phyloP scores from a whole-genome alignment of 768 basidiomycete species.

The Pleurotus tuber-regium region DNA sequence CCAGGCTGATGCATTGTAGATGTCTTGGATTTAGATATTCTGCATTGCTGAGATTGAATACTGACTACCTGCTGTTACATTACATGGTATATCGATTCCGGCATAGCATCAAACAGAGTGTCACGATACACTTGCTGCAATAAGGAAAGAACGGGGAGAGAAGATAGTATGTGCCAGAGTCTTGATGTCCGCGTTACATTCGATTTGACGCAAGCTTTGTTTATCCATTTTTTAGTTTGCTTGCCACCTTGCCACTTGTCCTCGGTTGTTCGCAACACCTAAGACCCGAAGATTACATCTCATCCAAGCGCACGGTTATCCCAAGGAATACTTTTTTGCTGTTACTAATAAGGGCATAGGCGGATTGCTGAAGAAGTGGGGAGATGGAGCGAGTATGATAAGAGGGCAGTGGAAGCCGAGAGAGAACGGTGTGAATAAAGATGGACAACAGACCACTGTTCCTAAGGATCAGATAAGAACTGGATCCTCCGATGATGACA shows the following conservation, averaged over 20 bases:
- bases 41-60: conserved; percentile 10
- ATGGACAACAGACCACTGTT: conserved; percentile 24
- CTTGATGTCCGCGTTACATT: no score
- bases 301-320: conserved; percentile 78
- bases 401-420: conserved; percentile 66
- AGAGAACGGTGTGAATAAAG: conserved; percentile 21
- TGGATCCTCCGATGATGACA: conserved; percentile 20
- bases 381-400: conserved; percentile 79
- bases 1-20: no score
- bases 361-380: conserved; percentile 75
- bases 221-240: conserved; percentile 52
- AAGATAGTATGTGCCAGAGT: conserved; percentile 81
- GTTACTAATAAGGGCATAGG: conserved; percentile 91
- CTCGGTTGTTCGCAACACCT: conserved; percentile 64
- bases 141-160: conserved; percentile 76
- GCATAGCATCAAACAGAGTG: conserved; percentile 81
- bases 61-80: not conserved
- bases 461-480: conserved; percentile 21
- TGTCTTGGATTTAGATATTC: no score
- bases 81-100: not conserved
- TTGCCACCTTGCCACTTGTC: conserved; percentile 66
- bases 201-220: conserved; percentile 1
- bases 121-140: conserved; percentile 81
- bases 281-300: conserved; percentile 79
- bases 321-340: conserved; percentile 88